Conservation (phyloP, 352 stramenopile species). For the Phytophthora sojae region DNA sequence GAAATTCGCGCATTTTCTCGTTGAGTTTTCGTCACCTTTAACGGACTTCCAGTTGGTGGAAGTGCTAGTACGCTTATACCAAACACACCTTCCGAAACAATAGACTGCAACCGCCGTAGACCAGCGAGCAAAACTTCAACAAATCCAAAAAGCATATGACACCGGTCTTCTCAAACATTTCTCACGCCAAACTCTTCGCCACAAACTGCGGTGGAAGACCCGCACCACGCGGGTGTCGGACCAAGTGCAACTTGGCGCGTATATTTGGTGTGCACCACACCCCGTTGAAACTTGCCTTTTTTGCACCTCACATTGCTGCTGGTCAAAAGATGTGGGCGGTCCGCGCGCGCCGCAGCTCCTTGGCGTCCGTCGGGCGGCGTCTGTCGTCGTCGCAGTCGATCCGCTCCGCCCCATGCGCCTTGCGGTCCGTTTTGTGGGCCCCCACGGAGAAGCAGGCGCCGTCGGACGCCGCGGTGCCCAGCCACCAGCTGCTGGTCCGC, state of each 20-base stretch:
- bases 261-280: conserved; percentile 26
- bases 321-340: conserved; percentile 36
- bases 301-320: conserved; percentile 12
- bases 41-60: not conserved
- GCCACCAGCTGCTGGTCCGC: conserved; percentile 86
- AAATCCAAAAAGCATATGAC: too few species aligned
- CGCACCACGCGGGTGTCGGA: too few species aligned
- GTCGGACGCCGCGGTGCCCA: conserved; percentile 81
- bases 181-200: too few species aligned
- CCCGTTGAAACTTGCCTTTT: not conserved
- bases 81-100: too few species aligned
- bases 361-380: conserved; percentile 4
- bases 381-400: conserved; percentile 28
- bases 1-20: conserved; percentile 5
- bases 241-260: too few species aligned
- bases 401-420: conserved; percentile 28
- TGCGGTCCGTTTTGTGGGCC: conserved; percentile 69
- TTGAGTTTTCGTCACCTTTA: not conserved
- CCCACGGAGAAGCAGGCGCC: conserved; percentile 82
- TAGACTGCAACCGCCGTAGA: too few species aligned
- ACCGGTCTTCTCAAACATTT: too few species aligned
- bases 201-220: too few species aligned
- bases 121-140: too few species aligned
- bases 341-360: conserved; percentile 14
- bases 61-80: too few species aligned